A percentile compares a stretch with the other conserved stretches of the same genome.
These are phyloP conservation scores for Kodamaea fukazawae DNA, from an alignment of 805 yeast species.

Conservation along the genomic window DNA sequence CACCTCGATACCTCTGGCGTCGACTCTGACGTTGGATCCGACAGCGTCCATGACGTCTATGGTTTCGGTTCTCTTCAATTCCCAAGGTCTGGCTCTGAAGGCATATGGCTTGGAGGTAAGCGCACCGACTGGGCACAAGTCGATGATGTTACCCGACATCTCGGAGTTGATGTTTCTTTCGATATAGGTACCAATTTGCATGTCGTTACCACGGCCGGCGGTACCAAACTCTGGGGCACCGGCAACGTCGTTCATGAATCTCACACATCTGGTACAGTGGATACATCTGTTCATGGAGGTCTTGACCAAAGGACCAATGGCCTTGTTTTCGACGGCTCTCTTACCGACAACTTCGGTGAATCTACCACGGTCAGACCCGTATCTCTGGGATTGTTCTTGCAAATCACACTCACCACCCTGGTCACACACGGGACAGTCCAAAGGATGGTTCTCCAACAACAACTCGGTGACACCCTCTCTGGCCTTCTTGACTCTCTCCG, in stretches of 20 bases:
- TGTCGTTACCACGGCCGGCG: constrained; percentile 86
- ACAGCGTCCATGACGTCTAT: constrained; percentile 81
- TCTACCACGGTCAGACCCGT: constrained; percentile 85
- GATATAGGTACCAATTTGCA: constrained; percentile 88
- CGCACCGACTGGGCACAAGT: constrained; percentile 90
- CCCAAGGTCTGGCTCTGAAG: constrained; percentile 94
- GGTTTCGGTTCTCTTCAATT: constrained; percentile 82
- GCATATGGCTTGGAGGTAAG: constrained; percentile 88
- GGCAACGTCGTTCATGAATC: constrained; percentile 86
- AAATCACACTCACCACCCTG: constrained; percentile 95
- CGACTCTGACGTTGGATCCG: constrained; percentile 81
- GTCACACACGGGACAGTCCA: constrained; percentile 91
- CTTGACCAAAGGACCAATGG: constrained; percentile 84
- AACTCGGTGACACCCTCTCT: constrained; percentile 91
- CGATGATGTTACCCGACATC: constrained; percentile 82
- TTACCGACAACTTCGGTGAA: constrained; percentile 79
- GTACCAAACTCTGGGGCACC: constrained; percentile 92
- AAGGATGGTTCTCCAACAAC: constrained; percentile 83
- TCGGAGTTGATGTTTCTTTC: constrained; percentile 83
- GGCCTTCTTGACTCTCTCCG: constrained; percentile 75
- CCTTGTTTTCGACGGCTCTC: constrained; percentile 88
- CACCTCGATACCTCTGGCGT: constrained; percentile 82
- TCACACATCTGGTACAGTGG: constrained; percentile 88
- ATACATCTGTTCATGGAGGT: constrained; percentile 92
- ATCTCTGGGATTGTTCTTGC: constrained; percentile 81